Conservation (phyloP, 1,139 yeast genomes). For the Meyerozyma guilliermondii region DNA sequence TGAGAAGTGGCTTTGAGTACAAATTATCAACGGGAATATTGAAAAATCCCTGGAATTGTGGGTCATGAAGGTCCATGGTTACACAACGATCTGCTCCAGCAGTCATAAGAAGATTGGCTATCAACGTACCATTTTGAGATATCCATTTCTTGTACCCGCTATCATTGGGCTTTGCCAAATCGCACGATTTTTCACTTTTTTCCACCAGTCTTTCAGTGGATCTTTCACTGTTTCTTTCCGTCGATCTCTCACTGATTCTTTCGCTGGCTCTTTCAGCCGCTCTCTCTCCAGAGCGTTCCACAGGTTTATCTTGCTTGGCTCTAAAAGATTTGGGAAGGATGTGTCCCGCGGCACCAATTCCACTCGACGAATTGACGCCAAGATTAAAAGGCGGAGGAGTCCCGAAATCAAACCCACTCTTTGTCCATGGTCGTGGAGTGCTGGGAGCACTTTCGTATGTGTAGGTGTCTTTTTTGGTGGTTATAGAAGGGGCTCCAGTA, state of each 20-base stretch:
- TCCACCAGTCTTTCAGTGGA: background rate
- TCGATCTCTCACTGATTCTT: background rate
- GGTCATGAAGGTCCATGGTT: conserved; percentile 97
- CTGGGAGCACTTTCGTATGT: conserved; percentile 63
- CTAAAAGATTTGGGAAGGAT: background rate
- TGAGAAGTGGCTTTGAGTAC: conserved; percentile 78
- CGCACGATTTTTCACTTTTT: background rate
- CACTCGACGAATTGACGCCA: conserved; percentile 9
- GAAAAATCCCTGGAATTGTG: conserved; percentile 91
- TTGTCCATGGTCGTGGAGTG: conserved; percentile 45
- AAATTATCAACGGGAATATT: conserved; percentile 90
- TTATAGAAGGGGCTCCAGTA: conserved; percentile 39
- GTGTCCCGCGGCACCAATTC: background rate
- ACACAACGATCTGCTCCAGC: conserved; percentile 97
- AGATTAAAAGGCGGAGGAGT: conserved; percentile 13
- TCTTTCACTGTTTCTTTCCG: background rate
- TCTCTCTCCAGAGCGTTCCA: background rate
- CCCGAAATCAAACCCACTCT: conserved; percentile 11
- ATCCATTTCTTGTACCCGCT: conserved; percentile 91
- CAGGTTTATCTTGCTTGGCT: background rate
- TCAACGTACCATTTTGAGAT: conserved; percentile 89
- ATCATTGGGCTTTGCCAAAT: conserved; percentile 10
- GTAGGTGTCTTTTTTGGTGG: conserved; percentile 38
- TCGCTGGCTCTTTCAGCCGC: background rate
- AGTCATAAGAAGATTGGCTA: conserved; percentile 81